Base-by-base conservation (phyloP, 2,329 filamentous ascomycete genomes). In the Xylariaceae sp. region DNA sequence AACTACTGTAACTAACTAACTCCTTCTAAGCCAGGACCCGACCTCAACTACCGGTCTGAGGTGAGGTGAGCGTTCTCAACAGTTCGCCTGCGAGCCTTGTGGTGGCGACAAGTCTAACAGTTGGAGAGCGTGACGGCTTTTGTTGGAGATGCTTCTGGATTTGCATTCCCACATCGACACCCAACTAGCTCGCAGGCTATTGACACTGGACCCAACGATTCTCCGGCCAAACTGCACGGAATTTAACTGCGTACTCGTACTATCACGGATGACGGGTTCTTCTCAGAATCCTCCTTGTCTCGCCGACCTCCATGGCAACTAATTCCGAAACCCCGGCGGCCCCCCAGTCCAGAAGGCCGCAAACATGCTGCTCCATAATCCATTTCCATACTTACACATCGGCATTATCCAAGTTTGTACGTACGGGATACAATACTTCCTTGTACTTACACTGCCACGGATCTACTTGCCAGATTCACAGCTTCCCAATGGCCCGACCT, bases 341-440 rank as follows among this genome's bases (percentile, higher is more conserved):
- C 61, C 67, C 67, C 67, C 50, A 67, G 61, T 66, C 65, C 60
- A 69, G 68, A 67, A 68, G 67, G 66, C 56, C 50, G 57, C 56
- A 49, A 10, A 11, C 9, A 11, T 34, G 18, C 18, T 30, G 23
- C 23, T 30, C 23, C 23, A 30, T 30, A 30, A 30, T 30, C 23
- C 23, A 30, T 30, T 6, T 30, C 23, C 23, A 30, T 30, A 30
- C 23, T 30, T 30, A 50, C n/a, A 30, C 18, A 30, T 34, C 17
- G 17, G 17, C 17, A 18, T 18, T 18, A 18, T 18, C 17, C 17
- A 18, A 18, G 17, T 18, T 18, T 18, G 17, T 18, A 18, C 17
- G 17, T 18, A 18, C 17, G 17, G 17, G 17, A 18, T 18, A 18
- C 17, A 18, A 2, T 18, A 18, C 17, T 18, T 18, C 17, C 17